A percentile compares a stretch with the other conserved stretches of the same genome.
These are phyloP conservation scores for Amphibolis antarctica DNA, from an alignment of 106 monocot genomes.

Conservation along the genomic window DNA sequence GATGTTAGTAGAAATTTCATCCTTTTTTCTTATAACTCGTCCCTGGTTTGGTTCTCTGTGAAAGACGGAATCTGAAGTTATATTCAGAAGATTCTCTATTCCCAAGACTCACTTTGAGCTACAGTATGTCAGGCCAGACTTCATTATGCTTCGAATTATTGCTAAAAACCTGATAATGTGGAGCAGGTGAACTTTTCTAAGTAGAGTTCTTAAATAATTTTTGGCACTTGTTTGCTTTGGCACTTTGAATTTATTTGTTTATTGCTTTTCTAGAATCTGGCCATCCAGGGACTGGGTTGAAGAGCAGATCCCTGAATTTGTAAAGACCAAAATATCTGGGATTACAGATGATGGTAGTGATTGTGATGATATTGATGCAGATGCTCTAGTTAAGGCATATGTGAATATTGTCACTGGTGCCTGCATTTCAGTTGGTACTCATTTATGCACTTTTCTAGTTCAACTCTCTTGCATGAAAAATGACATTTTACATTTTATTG, in stretches of 20 bases:
- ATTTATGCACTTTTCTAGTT: too few relatives aligned
- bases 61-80: slow-evolving; percentile 76
- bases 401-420: slow-evolving; percentile 79
- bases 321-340: slow-evolving; percentile 35
- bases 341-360: slow-evolving; percentile 35
- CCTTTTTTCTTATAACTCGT: not conserved
- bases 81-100: slow-evolving; percentile 58
- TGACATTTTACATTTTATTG: too few relatives aligned
- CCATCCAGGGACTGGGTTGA: slow-evolving; percentile 84
- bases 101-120: slow-evolving; percentile 77
- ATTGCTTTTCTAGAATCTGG: slow-evolving; percentile 30
- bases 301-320: slow-evolving; percentile 65
- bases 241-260: not conserved
- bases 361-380: slow-evolving; percentile 53
- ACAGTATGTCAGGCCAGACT: slow-evolving; percentile 94
- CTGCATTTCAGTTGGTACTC: slow-evolving; percentile 78
- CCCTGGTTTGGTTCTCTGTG: not conserved
- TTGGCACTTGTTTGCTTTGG: not conserved
- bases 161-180: slow-evolving; percentile 87
- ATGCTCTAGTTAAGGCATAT: slow-evolving; percentile 80
- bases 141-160: slow-evolving; percentile 91
- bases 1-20: not conserved
- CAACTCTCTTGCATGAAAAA: too few relatives aligned
- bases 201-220: not conserved
- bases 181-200: slow-evolving; percentile 51